Base-by-base conservation (phyloP, 352 stramenopile species). In the Pythium brassicae region DNA sequence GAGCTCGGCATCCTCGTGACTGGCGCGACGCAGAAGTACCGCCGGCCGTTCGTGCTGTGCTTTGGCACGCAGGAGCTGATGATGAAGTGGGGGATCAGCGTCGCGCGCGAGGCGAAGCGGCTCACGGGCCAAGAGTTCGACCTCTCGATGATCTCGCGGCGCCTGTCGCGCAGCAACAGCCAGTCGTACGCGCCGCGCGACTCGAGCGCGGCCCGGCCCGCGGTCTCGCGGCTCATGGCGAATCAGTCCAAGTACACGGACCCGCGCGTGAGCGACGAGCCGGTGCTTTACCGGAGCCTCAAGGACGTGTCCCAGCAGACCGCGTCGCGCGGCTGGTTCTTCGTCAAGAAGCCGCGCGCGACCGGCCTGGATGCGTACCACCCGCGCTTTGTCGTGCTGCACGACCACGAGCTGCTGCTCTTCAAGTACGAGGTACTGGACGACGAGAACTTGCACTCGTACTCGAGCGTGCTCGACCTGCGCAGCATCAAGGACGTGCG, bases 391-490 rank as follows among this genome's bases (percentile, higher is more conserved):
- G 66, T 90, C n/a, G 83, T 95, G 49, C 67, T 95, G 5, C 76
- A 83, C 32, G 82, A 93, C 45, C 71, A 92, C 25, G 65, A 85
- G 39, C 62, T 95, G 1, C 63, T 92, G 52, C 67, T 94, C 7
- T 94, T 93, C 68, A 95, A 95, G 63, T 94, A 95, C 55, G 82
- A 95, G 57, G 79, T 92, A 32, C 67, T 87, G 3, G 75, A 87
- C 27, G 78, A 83, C 46, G 79, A 88, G 57, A 88, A 65, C 35
- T 62, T 75, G 57, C 80, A 85, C 48, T 83, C 75, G 45, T 87
- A 78, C 59, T 74, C 81, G 6, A 87, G 72, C 14, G 71, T 78
- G 52, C 57, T 95, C 19, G 80, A 93, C 61, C 63, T 95, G 34
- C 75, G 83, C 2, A 73, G 71, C 23, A 82, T 93, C 45, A 90